Conservation (phyloP, 2,329 filamentous ascomycete genomes). For the Colletotrichum cuscutae region DNA sequence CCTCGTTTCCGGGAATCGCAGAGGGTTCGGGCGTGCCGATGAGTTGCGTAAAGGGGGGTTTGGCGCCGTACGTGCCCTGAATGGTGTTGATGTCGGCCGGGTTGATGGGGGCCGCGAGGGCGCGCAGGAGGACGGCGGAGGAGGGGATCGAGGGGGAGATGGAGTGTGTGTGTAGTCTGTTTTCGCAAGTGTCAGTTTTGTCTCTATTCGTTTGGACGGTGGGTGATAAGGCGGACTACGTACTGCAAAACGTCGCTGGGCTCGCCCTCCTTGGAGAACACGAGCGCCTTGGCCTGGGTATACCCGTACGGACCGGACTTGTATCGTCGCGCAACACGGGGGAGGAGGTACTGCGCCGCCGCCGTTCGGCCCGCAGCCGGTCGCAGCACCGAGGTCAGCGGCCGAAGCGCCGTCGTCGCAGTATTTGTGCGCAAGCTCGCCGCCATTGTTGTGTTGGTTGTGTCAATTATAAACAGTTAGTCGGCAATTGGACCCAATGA, state of each 20-base stretch:
- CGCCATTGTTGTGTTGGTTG: slow-evolving; percentile 9
- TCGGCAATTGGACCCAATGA: not conserved
- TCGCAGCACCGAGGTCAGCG: slow-evolving; percentile 29
- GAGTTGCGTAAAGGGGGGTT: slow-evolving; percentile 78
- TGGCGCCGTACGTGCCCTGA: slow-evolving; percentile 93
- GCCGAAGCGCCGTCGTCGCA: slow-evolving; percentile 21
- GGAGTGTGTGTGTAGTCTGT: slow-evolving; percentile 76
- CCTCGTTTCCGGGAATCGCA: slow-evolving; percentile 89
- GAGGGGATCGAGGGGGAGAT: slow-evolving; percentile 79
- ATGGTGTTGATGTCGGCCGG: slow-evolving; percentile 98
- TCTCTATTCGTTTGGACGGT: not conserved
- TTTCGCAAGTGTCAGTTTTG: slow-evolving; percentile 1
- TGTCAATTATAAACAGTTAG: not conserved
- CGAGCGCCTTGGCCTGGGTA: slow-evolving; percentile 84
- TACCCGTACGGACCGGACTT: slow-evolving; percentile 79
- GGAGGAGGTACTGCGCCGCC: slow-evolving; percentile 16
- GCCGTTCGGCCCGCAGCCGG: not conserved
- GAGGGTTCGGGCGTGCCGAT: slow-evolving; percentile 82
- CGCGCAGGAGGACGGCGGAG: slow-evolving; percentile 77
- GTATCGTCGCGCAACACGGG: slow-evolving; percentile 48
- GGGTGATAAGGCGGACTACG: slow-evolving; percentile 34
- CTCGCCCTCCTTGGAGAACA: slow-evolving; percentile 80
- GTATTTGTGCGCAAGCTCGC: slow-evolving; percentile 12
- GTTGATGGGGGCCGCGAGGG: slow-evolving; percentile 93
- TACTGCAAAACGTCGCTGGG: slow-evolving; percentile 76